Conservation (phyloP, 2,329 filamentous ascomycete genomes). For the Endocalyx cinctus region DNA sequence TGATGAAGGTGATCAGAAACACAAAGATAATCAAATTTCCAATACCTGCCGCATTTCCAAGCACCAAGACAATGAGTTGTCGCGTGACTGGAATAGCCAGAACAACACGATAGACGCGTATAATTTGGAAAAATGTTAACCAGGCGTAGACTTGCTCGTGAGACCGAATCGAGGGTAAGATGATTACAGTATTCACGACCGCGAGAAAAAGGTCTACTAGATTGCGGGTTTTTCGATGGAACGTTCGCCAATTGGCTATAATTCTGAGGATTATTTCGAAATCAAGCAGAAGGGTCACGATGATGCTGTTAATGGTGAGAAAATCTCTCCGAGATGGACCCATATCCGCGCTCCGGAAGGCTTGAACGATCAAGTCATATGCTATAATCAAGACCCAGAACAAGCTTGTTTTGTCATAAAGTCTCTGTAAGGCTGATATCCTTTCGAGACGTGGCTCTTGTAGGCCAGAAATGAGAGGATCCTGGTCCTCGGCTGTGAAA, state of each 20-base stretch:
- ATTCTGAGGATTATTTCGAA: slow-evolving; percentile 81
- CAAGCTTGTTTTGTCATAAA: slow-evolving; percentile 69
- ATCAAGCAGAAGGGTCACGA: slow-evolving; percentile 73
- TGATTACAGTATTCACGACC: slow-evolving; percentile 76
- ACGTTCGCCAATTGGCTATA: slow-evolving; percentile 71
- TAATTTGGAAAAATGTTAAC: slow-evolving; percentile 88
- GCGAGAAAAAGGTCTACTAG: slow-evolving; percentile 76
- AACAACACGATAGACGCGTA: slow-evolving; percentile 88
- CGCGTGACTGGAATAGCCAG: slow-evolving; percentile 82
- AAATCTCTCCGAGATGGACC: slow-evolving; percentile 52
- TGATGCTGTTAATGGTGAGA: slow-evolving; percentile 67
- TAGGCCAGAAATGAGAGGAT: slow-evolving; percentile 31
- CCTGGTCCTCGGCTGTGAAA: slow-evolving; percentile 75
- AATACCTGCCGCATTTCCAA: slow-evolving; percentile 89
- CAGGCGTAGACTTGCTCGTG: slow-evolving; percentile 74
- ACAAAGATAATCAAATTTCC: slow-evolving; percentile 94
- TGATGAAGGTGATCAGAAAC: slow-evolving; percentile 89
- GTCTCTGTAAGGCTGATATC: slow-evolving; percentile 54
- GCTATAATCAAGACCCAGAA: slow-evolving; percentile 80
- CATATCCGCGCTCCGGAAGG: slow-evolving; percentile 74
- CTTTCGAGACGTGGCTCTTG: slow-evolving; percentile 38
- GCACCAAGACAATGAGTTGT: slow-evolving; percentile 79
- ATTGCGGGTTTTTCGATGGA: slow-evolving; percentile 70
- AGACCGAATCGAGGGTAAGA: slow-evolving; percentile 73
- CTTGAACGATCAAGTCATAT: slow-evolving; percentile 75